Evolutionary conservation across 495 filamentous ascomycete species (phyloP).

Genomic region (Trichocladium antarcticum): DNA sequence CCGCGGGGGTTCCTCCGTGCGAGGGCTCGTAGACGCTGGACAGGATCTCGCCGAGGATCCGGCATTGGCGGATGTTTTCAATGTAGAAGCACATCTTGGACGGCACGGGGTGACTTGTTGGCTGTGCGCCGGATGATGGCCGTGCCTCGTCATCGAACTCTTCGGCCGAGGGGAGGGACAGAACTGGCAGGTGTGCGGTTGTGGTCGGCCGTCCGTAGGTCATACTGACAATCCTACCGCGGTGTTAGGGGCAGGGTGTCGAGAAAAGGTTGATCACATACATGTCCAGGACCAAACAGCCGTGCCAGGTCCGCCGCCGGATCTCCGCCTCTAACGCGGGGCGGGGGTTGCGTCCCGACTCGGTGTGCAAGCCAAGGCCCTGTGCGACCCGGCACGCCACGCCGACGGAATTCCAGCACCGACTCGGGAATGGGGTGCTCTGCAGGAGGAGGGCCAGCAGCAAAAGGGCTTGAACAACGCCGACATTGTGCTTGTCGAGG

Average conservation of each 20-base stretch:
- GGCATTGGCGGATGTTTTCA: slow-evolving; percentile 33
- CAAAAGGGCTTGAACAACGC: slow-evolving; percentile 38
- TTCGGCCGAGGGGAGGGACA: slow-evolving; percentile 23
- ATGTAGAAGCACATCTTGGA: slow-evolving; percentile 31
- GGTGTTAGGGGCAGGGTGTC: not conserved
- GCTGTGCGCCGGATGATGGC: not conserved
- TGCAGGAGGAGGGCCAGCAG: slow-evolving; percentile 36
- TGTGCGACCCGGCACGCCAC: slow-evolving; percentile 38
- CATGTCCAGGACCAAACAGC: slow-evolving; percentile 40
- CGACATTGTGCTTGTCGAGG: slow-evolving; percentile 34
- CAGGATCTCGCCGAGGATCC: slow-evolving; percentile 35
- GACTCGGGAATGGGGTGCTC: slow-evolving; percentile 35
- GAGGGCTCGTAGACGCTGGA: slow-evolving; percentile 36
- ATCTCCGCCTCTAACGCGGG: slow-evolving; percentile 33
- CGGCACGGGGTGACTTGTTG: not conserved
- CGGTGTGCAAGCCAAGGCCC: slow-evolving; percentile 39
- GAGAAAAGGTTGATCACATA: slow-evolving; percentile 15
- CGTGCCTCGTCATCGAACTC: slow-evolving; percentile 10
- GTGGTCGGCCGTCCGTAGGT: slow-evolving; percentile 39
- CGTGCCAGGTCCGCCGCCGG: slow-evolving; percentile 39
- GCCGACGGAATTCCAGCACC: slow-evolving; percentile 41
- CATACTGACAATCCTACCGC: slow-evolving; percentile 37
- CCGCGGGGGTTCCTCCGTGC: slow-evolving; percentile 20
- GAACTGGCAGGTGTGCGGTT: slow-evolving; percentile 28
- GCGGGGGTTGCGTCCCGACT: slow-evolving; percentile 16